A percentile compares a stretch with the other conserved stretches of the same genome.
These are phyloP conservation scores for Aegilops longissima DNA, from an alignment of 176 grass and related monocot genomes.

Conservation along the genomic window DNA sequence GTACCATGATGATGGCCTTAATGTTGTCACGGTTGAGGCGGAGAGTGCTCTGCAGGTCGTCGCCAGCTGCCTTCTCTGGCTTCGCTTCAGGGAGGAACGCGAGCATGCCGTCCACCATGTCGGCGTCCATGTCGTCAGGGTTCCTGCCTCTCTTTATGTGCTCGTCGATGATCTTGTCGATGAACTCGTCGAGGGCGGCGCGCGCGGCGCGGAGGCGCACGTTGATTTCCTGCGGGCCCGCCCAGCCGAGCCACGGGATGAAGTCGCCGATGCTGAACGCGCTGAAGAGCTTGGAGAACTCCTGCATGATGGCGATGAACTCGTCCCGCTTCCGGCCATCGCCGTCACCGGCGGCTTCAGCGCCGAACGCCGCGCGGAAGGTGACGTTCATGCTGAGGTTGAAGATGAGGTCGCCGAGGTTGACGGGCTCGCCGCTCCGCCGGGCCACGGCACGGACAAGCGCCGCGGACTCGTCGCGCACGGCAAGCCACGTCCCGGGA, in stretches of 20 bases:
- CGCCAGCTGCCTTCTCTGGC: too few relatives aligned
- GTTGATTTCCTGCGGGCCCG: conserved; percentile 64
- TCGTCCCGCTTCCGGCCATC: conserved; percentile 44
- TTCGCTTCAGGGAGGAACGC: too few relatives aligned
- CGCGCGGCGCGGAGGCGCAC: conserved; percentile 50
- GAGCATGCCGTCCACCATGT: too few relatives aligned
- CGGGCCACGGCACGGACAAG: conserved; percentile 43
- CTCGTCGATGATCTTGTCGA: conserved; percentile 90
- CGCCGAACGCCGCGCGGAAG: conserved; percentile 84
- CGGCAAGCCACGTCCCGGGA: conserved; percentile 67
- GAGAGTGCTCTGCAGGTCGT: too few relatives aligned
- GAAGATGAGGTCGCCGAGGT: conserved; percentile 80
- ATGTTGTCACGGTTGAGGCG: too few relatives aligned
- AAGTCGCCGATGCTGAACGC: conserved; percentile 83
- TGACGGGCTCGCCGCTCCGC: conserved; percentile 26
- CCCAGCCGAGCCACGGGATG: conserved; percentile 73
- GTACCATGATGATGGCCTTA: too few relatives aligned
- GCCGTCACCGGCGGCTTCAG: conserved; percentile 6
- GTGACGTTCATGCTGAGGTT: conserved; percentile 69
- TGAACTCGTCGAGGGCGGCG: conserved; percentile 60
- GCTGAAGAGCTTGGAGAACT: conserved; percentile 83
- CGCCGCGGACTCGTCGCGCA: conserved; percentile 54
- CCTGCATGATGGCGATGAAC: conserved; percentile 79
- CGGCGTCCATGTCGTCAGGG: too few relatives aligned
- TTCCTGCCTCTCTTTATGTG: conserved; percentile 34